Percentiles rank a stretch among this genome's conserved stretches.
Conservation (phyloP, 2,329 filamentous ascomycete genomes). For the Pseudogymnoascus sp. region DNA sequence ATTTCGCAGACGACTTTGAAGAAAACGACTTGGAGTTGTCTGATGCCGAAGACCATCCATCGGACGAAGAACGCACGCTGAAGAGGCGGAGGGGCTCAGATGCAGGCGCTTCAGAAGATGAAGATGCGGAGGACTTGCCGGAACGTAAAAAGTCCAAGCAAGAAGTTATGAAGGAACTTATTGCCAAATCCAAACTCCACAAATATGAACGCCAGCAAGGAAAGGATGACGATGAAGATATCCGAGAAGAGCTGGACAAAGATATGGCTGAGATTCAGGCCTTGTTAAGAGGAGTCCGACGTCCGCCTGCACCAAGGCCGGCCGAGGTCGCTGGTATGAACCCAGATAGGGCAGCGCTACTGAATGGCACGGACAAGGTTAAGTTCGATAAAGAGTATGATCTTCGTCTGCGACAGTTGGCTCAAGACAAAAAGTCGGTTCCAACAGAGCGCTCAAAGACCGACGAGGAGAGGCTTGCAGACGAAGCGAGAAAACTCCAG, state of each 20-base stretch:
- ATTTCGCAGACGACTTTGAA: slow-evolving; percentile 65
- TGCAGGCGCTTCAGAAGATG: slow-evolving; percentile 41
- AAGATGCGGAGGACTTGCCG: slow-evolving; percentile 51
- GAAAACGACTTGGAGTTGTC: slow-evolving; percentile 61
- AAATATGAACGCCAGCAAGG: slow-evolving; percentile 89
- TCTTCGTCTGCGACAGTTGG: slow-evolving; percentile 69
- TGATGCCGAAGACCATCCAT: slow-evolving; percentile 51
- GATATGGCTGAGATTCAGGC: slow-evolving; percentile 70
- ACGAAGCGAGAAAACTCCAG: slow-evolving; percentile 69
- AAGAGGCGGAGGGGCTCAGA: slow-evolving; percentile 49
- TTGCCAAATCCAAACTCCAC: slow-evolving; percentile 92
- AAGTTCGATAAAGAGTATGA: slow-evolving; percentile 85
- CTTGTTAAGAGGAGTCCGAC: slow-evolving; percentile 56
- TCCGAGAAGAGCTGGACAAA: slow-evolving; percentile 77
- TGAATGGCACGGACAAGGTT: slow-evolving; percentile 54
- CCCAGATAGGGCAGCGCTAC: slow-evolving; percentile 53
- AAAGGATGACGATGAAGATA: slow-evolving; percentile 88
- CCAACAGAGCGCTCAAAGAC: slow-evolving; percentile 88
- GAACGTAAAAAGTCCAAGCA: slow-evolving; percentile 90
- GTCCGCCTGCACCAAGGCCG: slow-evolving; percentile 33
- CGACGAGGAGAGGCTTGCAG: slow-evolving; percentile 73
- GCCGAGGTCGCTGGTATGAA: slow-evolving; percentile 44
- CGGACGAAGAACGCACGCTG: slow-evolving; percentile 45
- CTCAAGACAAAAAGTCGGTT: slow-evolving; percentile 75
- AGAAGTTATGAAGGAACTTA: slow-evolving; percentile 96